Evolutionary conservation across 805 yeast species (phyloP), one percentile per base, ranked within the genome.

Genomic region (Pichia nanzhaoensis): DNA sequence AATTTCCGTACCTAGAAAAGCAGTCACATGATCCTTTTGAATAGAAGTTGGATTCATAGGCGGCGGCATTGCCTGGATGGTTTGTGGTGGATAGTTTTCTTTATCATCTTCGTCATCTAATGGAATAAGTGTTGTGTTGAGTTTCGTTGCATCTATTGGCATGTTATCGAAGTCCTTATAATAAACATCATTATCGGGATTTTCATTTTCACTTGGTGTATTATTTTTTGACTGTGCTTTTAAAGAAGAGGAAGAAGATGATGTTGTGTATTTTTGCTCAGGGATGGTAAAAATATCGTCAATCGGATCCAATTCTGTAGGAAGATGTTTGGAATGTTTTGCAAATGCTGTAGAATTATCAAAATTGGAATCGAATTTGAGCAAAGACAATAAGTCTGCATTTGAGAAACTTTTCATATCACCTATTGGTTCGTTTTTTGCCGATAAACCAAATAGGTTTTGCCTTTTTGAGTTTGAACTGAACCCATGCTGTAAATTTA

Each of bases 81-180:
- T 33, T 20, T 28, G 28, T 13, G 50, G 46, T 13, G 58, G 56
- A 9, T 51, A 51, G 34, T 54, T 46, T 44, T 64, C 64, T 40
- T 63, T 66, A 42, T 64, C 64, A 22, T 63, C 28, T 24, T 24
- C 62, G 31, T 69, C 77, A 46, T 71, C 75, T n/a, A 76, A 49
- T 48, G 73, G 75, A 38, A 76, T 75, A 19, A 76, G 68, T 34
- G 79, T 66, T 3, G 81, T 76, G 52, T 75, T 76, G 35, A 73
- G 60, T 54, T 76, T 76, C 5, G 75, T 73, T n/a, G 81, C 81
- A 45, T 58, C 57, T 18, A 63, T 48, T 16, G 68, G 67, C 7
- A 48, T 60, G 67, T 66, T 75, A 64, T 71, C 50, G 19, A 49
- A 54, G 17, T 53, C 51, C 16, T 27, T 37, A 32, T 41, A 45